Conservation (phyloP, 2,329 filamentous ascomycete species). For the Kalaharituber pfeilii region DNA sequence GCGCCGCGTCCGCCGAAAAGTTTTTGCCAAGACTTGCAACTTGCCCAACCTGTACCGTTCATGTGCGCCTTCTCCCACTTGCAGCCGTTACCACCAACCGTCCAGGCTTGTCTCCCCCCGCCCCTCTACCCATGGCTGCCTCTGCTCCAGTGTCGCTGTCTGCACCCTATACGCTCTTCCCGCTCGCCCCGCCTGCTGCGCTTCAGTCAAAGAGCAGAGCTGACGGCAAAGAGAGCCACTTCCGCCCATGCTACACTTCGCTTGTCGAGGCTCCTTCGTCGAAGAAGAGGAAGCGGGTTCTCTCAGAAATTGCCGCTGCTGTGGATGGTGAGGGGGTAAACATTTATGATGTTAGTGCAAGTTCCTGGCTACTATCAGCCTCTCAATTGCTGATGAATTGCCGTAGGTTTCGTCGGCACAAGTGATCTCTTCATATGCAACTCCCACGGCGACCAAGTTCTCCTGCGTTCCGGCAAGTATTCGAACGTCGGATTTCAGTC, state of each 20-base stretch:
- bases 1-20: constrained; percentile 2
- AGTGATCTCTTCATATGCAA: constrained; percentile 16
- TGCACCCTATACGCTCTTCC: constrained; percentile 17
- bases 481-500: constrained; percentile 5
- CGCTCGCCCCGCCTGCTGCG: constrained; percentile 15
- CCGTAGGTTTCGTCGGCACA: constrained; percentile 13
- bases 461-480: constrained; percentile 14
- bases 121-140: background rate
- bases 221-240: constrained; percentile 9
- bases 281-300: constrained; percentile 15
- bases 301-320: constrained; percentile 14
- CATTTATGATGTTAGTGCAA: constrained; percentile 19
- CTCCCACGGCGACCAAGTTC: constrained; percentile 17
- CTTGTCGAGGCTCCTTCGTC: constrained; percentile 10
- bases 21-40: constrained; percentile 1
- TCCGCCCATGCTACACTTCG: constrained; percentile 15
- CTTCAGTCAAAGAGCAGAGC: constrained; percentile 9
- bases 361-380: background rate
- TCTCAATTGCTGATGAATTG: background rate
- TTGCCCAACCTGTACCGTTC: background rate
- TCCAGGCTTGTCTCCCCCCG: background rate
- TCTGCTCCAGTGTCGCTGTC: constrained; percentile 15
- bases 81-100: background rate
- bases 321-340: constrained; percentile 20
- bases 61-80: background rate